Base-by-base conservation (phyloP, 805 yeast species). In the Kuraishia piskuri region DNA sequence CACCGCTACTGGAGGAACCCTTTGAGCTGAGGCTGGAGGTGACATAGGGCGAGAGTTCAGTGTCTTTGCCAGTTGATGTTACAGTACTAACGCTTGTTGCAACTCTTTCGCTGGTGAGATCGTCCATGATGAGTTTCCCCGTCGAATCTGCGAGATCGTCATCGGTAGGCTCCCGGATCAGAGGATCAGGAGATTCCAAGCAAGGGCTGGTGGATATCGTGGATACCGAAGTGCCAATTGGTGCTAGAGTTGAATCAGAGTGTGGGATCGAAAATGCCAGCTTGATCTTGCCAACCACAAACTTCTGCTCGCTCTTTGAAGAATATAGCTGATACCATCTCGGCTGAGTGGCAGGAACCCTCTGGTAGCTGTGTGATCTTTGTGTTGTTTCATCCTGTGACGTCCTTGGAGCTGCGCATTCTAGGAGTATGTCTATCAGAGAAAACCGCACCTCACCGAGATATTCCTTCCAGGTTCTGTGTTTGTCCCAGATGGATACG, bases 361-460 rank as follows among this genome's bases (percentile, higher is more conserved):
- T 31, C 14, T 31, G 40, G 40, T 12, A 31, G 40, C 40, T 31
- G 14, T 31, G 40, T 31, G 14, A 57, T 63, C 24, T 48, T 46
- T 12, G 55, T 47, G 10, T 52, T 51, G 1, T 7, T 24, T 20
- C 44, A 21, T n/a, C n/a, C 50, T 24, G 36, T 19, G 49, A 37
- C 26, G 12, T 17, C 8, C 46, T 20, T 22, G 40, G 21, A 22
- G 46, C 50, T 61, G 40, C 9, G 40, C 40, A 22, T 23, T 57
- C 53, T n/a, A 55, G 48, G 25, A 63, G 46, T 10, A 65, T 46
- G 23, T 61, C 66, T 17, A 58, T 45, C 21, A 65, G 48, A 1
- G 65, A 59, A 1, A 66, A 37, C 46, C 69, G 56, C 23, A 65
- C 51, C 50, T 66, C 69, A 8, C 69, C 69, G 20, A 65, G 45